Conservation (phyloP, 495 filamentous ascomycete genomes). For the Chaetomium tenue region DNA sequence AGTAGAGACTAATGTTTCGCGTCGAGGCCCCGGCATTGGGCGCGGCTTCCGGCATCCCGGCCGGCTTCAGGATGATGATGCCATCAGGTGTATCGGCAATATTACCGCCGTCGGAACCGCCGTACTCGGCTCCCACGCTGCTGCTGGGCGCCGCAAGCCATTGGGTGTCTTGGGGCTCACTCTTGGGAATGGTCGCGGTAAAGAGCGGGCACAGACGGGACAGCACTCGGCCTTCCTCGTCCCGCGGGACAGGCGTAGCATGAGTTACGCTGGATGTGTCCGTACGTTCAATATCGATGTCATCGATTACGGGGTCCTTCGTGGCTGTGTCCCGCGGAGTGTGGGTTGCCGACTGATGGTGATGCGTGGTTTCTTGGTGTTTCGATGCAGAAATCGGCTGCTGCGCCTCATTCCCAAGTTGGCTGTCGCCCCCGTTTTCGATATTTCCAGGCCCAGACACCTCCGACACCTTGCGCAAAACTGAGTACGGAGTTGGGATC, state of each 20-base stretch:
- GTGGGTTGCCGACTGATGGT: background rate
- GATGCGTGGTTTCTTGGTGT: background rate
- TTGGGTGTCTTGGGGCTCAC: background rate
- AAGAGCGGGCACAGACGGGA: background rate
- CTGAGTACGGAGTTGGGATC: slow-evolving; percentile 17
- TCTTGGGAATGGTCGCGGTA: background rate
- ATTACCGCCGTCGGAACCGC: background rate
- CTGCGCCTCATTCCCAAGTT: background rate
- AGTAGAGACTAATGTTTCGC: slow-evolving; percentile 5
- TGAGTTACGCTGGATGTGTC: background rate
- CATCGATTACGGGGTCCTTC: background rate
- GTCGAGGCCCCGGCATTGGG: background rate
- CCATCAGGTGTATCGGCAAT: background rate
- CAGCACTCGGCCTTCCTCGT: background rate
- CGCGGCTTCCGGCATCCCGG: background rate
- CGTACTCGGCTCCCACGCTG: background rate
- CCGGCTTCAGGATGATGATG: slow-evolving; percentile 1
- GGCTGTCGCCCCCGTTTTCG: background rate
- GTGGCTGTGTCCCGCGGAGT: too few relatives aligned
- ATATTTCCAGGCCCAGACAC: background rate
- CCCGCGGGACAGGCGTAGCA: background rate
- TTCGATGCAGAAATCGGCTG: background rate
- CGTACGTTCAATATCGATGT: too few relatives aligned
- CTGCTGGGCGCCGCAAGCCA: background rate
- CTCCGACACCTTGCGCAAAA: slow-evolving; percentile 13